Base-by-base conservation (phyloP, 169 alveolate genomes). In the Plasmodium inui region DNA sequence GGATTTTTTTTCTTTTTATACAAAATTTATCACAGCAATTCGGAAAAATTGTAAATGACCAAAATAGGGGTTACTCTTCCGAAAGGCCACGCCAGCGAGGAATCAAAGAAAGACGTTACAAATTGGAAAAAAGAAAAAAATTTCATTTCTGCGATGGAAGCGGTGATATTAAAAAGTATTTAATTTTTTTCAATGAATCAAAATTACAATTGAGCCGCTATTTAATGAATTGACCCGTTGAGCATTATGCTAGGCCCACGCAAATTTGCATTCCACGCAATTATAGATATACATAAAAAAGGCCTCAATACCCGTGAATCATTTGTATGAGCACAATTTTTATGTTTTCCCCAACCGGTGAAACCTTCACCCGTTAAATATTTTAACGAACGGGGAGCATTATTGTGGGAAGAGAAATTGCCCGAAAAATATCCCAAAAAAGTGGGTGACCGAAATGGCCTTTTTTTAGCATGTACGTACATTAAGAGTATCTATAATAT, bases 381-480 rank as follows among this genome's bases (percentile, higher is more conserved):
- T 50, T 50, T 50, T 50, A 50, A 50, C 12, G 22, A 17, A 12
- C 5, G 2, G 61, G 61, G 22, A 3, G 22, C 9, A 3, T 50
- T 4, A 8, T 12, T 50, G 22, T 50, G 61, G 61, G 61, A 22
- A 50, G 61, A 14, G 3, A 50, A 50, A 50, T 14, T 50, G 61
- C 76, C 76, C 37, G 1, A 34, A 26, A 61, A 61, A 19, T 46
- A 46, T 12, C 57, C 61, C 61, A 8, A 82, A 83, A 82, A 83
- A 41, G 30, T 70, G 26, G 28, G 93, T 85, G n/a, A 73, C 93
- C 93, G 46, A 30, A 74, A 50, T 7, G 9, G 44, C 12, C 10
- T 6, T 34, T 53, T 86, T 32, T 86, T 74, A 53, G 44, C 55
- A 74, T 86, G 55, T 86, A 6, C 82, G 14, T 74, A 86, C 67